Conservation (phyloP, 352 stramenopile genomes). For the Pythium plurisporium region DNA sequence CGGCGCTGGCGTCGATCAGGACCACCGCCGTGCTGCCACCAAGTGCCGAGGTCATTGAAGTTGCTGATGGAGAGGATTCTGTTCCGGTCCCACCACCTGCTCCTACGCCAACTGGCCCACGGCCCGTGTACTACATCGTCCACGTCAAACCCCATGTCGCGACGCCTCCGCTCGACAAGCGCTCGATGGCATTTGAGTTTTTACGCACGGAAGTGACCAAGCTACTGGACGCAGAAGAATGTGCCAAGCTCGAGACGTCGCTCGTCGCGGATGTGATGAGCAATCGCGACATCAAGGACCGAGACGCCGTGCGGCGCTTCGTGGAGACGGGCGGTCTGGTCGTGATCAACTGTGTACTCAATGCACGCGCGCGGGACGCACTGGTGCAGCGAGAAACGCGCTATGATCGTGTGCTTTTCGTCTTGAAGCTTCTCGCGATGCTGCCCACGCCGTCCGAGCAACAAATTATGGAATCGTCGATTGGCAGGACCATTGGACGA, state of each 20-base stretch:
- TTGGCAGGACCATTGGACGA: slow-evolving; percentile 59
- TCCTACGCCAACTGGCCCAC: background rate
- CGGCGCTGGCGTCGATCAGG: background rate
- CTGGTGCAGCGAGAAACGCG: background rate
- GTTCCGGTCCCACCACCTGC: background rate
- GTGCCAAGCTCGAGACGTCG: slow-evolving; percentile 33
- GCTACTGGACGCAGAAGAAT: slow-evolving; percentile 43
- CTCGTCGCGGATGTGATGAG: slow-evolving; percentile 57
- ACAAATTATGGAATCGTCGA: slow-evolving; percentile 51
- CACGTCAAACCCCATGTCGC: slow-evolving; percentile 26
- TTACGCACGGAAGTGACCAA: slow-evolving; percentile 50
- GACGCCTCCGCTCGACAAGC: slow-evolving; percentile 37
- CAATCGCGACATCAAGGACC: slow-evolving; percentile 46
- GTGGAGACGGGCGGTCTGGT: slow-evolving; percentile 48
- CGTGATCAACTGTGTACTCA: slow-evolving; percentile 38
- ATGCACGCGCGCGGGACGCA: background rate
- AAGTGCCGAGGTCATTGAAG: slow-evolving; percentile 2
- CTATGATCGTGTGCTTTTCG: slow-evolving; percentile 19
- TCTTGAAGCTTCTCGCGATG: slow-evolving; percentile 64
- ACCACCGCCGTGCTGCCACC: background rate
- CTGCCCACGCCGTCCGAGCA: slow-evolving; percentile 48
- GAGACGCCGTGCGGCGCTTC: slow-evolving; percentile 60
- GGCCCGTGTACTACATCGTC: slow-evolving; percentile 46
- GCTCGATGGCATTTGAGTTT: slow-evolving; percentile 50
- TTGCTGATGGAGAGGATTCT: background rate